Conservation (phyloP, 768 basidiomycete species). For the Hygrophoropsis aurantiaca region DNA sequence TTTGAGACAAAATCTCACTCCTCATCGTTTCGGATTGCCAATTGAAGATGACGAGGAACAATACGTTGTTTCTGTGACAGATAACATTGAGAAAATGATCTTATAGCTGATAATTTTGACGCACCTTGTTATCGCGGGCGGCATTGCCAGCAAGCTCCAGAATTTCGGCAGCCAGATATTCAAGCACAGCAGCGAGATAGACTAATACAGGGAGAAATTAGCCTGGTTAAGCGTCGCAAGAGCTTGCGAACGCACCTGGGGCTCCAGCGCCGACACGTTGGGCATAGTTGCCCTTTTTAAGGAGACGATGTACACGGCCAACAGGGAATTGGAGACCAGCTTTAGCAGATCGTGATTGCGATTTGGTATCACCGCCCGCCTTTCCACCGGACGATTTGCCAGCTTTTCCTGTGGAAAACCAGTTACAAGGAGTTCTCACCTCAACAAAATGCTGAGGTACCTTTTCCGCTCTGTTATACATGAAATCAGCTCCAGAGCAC, state of each 20-base stretch:
- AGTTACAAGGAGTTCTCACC: constrained; percentile 6
- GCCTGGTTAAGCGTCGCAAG: background rate
- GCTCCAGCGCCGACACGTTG: constrained; percentile 89
- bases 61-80: constrained; percentile 79
- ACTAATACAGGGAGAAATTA: constrained; percentile 40
- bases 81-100: background rate
- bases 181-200: constrained; percentile 88
- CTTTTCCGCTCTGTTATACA: constrained; percentile 28
- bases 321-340: constrained; percentile 85
- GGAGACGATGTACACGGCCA: constrained; percentile 87
- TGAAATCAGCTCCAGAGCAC: constrained; percentile 6
- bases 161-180: constrained; percentile 92
- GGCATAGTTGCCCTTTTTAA: constrained; percentile 87
- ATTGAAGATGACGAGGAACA: constrained; percentile 88
- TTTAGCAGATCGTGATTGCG: constrained; percentile 71
- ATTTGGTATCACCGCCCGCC: constrained; percentile 47
- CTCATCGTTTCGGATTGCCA: constrained; percentile 91
- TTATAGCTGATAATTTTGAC: background rate
- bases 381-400: constrained; percentile 53
- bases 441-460: constrained; percentile 10
- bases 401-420: constrained; percentile 39
- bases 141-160: constrained; percentile 90
- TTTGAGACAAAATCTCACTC: constrained; percentile 45
- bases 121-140: constrained; percentile 40
- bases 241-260: constrained; percentile 49